phyloP scores from a whole-genome alignment of 179 eudicot genomes.

The Corrigiola litoralis region DNA sequence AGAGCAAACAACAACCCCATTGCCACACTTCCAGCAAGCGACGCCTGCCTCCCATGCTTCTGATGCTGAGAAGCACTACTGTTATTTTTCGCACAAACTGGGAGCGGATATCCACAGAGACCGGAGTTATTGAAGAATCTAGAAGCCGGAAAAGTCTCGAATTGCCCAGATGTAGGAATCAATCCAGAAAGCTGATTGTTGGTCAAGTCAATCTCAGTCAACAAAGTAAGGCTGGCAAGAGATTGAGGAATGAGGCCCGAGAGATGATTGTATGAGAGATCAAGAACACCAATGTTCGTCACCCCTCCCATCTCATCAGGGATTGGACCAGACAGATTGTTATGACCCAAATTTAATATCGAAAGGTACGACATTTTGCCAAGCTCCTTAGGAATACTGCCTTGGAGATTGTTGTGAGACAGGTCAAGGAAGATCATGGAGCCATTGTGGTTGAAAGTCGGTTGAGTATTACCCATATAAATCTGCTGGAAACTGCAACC shows the following conservation, averaged over 20 bases:
- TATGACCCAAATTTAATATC: slow-evolving; percentile 76
- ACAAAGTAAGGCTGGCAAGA: slow-evolving; percentile 45
- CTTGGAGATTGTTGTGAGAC: slow-evolving; percentile 63
- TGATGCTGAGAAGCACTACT: slow-evolving; percentile 28
- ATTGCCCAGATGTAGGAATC: slow-evolving; percentile 73
- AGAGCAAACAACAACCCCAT: slow-evolving; percentile 74
- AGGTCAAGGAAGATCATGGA: slow-evolving; percentile 87
- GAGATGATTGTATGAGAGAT: slow-evolving; percentile 63
- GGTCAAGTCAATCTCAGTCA: slow-evolving; percentile 71
- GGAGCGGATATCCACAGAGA: slow-evolving; percentile 83
- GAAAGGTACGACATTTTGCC: slow-evolving; percentile 67
- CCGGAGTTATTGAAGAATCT: slow-evolving; percentile 69
- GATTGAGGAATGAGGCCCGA: slow-evolving; percentile 71
- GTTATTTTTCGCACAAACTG: slow-evolving; percentile 33
- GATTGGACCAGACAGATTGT: slow-evolving; percentile 64
- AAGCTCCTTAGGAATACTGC: slow-evolving; percentile 80
- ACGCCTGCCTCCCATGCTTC: slow-evolving; percentile 51
- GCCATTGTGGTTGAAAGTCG: slow-evolving; percentile 77
- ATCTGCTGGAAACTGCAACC: slow-evolving; percentile 70
- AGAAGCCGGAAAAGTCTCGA: slow-evolving; percentile 63
- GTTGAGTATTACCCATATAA: slow-evolving; percentile 60
- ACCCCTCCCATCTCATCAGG: slow-evolving; percentile 67
- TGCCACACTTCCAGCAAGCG: slow-evolving; percentile 72
- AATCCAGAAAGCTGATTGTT: slow-evolving; percentile 60
- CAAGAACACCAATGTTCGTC: slow-evolving; percentile 67